These are phyloP conservation scores for Neoboletus magnificus DNA, from an alignment of 768 basidiomycete species.

Conservation along the genomic window DNA sequence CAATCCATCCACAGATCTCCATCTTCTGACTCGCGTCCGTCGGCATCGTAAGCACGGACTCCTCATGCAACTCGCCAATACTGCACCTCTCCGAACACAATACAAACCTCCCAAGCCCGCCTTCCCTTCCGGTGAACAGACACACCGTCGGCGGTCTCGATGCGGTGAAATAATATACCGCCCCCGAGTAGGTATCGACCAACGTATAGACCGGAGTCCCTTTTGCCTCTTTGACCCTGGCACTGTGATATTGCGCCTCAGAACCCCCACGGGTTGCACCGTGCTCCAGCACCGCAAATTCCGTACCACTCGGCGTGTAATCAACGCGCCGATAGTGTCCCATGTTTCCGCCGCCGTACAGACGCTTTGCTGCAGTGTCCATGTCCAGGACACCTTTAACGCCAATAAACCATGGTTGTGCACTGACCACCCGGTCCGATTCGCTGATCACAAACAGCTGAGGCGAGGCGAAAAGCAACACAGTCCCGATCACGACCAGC, in stretches of 20 bases:
- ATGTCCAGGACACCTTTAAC: constrained; percentile 18
- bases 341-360: constrained; percentile 14
- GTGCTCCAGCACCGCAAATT: constrained; percentile 3
- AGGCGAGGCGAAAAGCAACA: constrained; percentile 4
- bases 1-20: background rate
- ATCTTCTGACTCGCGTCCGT: background rate
- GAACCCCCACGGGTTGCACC: constrained; percentile 2
- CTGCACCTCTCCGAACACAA: constrained; percentile 20
- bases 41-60: constrained; percentile 21
- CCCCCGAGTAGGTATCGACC: constrained; percentile 13
- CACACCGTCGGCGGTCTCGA: constrained; percentile 19
- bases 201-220: constrained; percentile 11
- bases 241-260: background rate
- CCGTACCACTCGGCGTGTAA: constrained; percentile 16
- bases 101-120: constrained; percentile 21
- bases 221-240: background rate
- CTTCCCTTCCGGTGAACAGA: constrained; percentile 19
- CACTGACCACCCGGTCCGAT: constrained; percentile 13
- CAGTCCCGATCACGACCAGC: background rate
- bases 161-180: constrained; percentile 19
- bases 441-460: constrained; percentile 9
- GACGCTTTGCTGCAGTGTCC: constrained; percentile 1
- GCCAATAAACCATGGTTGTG: constrained; percentile 21
- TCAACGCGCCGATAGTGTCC: background rate
- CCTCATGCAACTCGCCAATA: constrained; percentile 17